These are phyloP conservation scores for Penicillium nucicola DNA, from an alignment of 495 filamentous ascomycete genomes.

Conservation along the genomic window DNA sequence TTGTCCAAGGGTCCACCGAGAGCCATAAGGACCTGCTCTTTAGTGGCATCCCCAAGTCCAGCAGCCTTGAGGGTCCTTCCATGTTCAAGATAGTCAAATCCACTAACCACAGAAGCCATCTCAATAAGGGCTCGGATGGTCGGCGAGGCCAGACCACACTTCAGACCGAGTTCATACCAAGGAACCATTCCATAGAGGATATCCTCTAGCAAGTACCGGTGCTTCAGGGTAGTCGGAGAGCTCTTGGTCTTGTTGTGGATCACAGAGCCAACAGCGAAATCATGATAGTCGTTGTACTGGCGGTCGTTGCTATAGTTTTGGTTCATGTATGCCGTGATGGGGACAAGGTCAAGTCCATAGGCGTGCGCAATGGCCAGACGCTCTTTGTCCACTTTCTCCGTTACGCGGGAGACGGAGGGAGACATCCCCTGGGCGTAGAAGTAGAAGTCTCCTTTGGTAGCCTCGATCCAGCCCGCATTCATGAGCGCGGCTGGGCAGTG, in stretches of 20 bases:
- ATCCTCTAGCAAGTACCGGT: slow-evolving; percentile 17
- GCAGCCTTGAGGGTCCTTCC: slow-evolving; percentile 79
- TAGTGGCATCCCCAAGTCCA: slow-evolving; percentile 66
- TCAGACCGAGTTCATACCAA: slow-evolving; percentile 18
- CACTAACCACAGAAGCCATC: slow-evolving; percentile 14
- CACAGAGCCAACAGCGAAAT: slow-evolving; percentile 13
- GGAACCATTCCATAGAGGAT: slow-evolving; percentile 13
- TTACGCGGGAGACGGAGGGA: slow-evolving; percentile 13
- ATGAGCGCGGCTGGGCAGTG: slow-evolving; percentile 17
- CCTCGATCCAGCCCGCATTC: slow-evolving; percentile 19
- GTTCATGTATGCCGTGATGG: slow-evolving; percentile 17
- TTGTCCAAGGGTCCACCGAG: slow-evolving; percentile 42
- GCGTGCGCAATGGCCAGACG: slow-evolving; percentile 15
- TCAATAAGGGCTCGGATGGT: slow-evolving; percentile 16
- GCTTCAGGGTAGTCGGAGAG: slow-evolving; percentile 10
- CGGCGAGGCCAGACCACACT: slow-evolving; percentile 14
- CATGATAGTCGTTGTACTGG: slow-evolving; percentile 12
- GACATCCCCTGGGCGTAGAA: slow-evolving; percentile 21
- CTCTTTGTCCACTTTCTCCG: slow-evolving; percentile 13
- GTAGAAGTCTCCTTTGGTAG: slow-evolving; percentile 19
- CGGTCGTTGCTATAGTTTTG: slow-evolving; percentile 15
- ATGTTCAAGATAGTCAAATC: slow-evolving; percentile 80
- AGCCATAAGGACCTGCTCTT: slow-evolving; percentile 75
- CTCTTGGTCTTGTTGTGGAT: slow-evolving; percentile 22
- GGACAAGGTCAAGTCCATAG: slow-evolving; percentile 11